Conservation (phyloP, 1,284 basidiomycete genomes). For the Microbotryum scabiosae region DNA sequence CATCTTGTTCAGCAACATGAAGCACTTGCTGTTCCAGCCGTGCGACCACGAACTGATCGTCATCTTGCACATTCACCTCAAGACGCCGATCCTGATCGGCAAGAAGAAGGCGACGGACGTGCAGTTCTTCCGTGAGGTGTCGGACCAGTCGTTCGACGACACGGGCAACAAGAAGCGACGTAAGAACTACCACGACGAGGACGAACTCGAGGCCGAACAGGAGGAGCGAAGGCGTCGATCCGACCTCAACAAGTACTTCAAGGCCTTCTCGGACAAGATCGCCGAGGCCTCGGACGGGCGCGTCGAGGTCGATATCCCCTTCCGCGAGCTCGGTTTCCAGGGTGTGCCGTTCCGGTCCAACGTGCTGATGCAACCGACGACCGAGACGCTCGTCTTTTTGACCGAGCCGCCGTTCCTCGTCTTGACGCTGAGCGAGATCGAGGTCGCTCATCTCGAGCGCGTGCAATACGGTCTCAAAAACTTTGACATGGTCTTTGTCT, state of each 20-base stretch:
- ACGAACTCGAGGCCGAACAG: conserved; percentile 98
- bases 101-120: conserved; percentile 98
- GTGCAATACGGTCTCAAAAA: conserved; percentile 95
- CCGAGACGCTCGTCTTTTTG: conserved; percentile 91
- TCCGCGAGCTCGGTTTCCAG: conserved; percentile 92
- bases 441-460: conserved; percentile 92
- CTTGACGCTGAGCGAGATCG: conserved; percentile 87
- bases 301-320: conserved; percentile 90
- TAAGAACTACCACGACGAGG: conserved; percentile 94
- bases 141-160: conserved; percentile 96
- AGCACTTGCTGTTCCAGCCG: conserved; percentile 98
- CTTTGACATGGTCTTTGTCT: conserved; percentile 93
- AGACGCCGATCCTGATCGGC: conserved; percentile 94
- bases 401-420: conserved; percentile 95
- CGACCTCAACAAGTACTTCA: conserved; percentile 90
- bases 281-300: conserved; percentile 72
- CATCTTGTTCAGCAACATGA: conserved; percentile 93
- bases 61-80: conserved; percentile 88
- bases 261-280: conserved; percentile 84
- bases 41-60: conserved; percentile 95
- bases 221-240: conserved; percentile 85
- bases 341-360: conserved; percentile 95
- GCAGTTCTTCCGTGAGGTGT: conserved; percentile 97
- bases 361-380: conserved; percentile 89
- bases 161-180: conserved; percentile 91